Evolutionary conservation across 2,329 filamentous ascomycete species (phyloP).

Genomic region (Xylaria hypoxylon): DNA sequence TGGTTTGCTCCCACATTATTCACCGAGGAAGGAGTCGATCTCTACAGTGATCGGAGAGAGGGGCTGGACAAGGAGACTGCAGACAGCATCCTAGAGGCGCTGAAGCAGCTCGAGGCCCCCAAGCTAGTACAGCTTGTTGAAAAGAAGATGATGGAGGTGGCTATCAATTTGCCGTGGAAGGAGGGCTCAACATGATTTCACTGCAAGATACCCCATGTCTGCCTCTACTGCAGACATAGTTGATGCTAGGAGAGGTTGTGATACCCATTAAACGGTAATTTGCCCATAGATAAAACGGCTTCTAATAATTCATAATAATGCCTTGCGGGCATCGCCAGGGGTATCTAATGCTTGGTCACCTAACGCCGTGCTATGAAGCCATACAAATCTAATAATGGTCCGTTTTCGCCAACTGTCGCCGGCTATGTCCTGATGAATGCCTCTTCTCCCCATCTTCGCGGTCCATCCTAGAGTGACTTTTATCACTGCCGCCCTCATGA

Average conservation of each 20-base stretch:
- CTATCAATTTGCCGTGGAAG: slow-evolving; percentile 65
- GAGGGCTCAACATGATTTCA: slow-evolving; percentile 43
- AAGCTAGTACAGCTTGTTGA: slow-evolving; percentile 64
- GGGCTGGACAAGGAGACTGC: slow-evolving; percentile 71
- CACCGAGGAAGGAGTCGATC: slow-evolving; percentile 82
- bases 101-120: slow-evolving; percentile 65
- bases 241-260: slow-evolving; percentile 15
- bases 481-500: slow-evolving; percentile 23
- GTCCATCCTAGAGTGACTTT: slow-evolving; percentile 24
- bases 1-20: slow-evolving; percentile 88
- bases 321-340: slow-evolving; percentile 27
- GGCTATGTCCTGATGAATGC: slow-evolving; percentile 36
- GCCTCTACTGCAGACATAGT: neutral
- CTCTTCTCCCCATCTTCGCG: slow-evolving; percentile 36
- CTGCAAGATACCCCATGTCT: slow-evolving; percentile 18
- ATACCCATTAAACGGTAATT: slow-evolving; percentile 32
- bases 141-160: slow-evolving; percentile 63
- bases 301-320: slow-evolving; percentile 32
- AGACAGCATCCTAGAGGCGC: slow-evolving; percentile 64
- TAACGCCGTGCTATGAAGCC: slow-evolving; percentile 40
- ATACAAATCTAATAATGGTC: slow-evolving; percentile 46
- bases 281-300: neutral
- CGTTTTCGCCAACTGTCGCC: slow-evolving; percentile 40
- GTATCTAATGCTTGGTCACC: slow-evolving; percentile 45
- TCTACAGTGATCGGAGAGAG: slow-evolving; percentile 74